Evolutionary conservation across 805 yeast species (phyloP).

Genomic region (Kuraishia hungarica): DNA sequence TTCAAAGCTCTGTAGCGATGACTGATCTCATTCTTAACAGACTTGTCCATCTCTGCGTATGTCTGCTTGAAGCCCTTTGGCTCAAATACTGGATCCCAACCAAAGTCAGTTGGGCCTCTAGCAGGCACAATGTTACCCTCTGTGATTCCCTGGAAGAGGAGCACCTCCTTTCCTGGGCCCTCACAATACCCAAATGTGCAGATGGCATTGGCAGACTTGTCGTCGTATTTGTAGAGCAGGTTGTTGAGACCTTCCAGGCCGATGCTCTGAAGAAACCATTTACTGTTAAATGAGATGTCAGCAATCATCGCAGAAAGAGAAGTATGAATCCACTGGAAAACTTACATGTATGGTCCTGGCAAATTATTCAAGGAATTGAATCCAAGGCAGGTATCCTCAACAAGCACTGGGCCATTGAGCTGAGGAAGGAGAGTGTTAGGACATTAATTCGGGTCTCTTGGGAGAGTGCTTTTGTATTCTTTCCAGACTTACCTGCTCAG

Average conservation of each 20-base stretch:
- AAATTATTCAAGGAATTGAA: constrained; percentile 70
- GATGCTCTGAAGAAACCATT: constrained; percentile 78
- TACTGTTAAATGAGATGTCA: constrained; percentile 28
- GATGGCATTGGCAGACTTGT: constrained; percentile 78
- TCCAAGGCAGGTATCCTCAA: constrained; percentile 90
- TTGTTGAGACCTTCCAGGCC: constrained; percentile 74
- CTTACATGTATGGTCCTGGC: constrained; percentile 82
- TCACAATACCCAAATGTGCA: constrained; percentile 90
- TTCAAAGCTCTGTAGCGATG: constrained; percentile 83
- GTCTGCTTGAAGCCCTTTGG: constrained; percentile 71
- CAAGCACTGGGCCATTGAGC: constrained; percentile 74
- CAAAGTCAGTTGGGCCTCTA: constrained; percentile 78
- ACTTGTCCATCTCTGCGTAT: constrained; percentile 84
- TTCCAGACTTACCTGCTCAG: constrained; percentile 29
- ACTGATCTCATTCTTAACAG: constrained; percentile 69
- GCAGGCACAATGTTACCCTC: constrained; percentile 70
- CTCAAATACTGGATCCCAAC: constrained; percentile 90
- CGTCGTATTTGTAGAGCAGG: constrained; percentile 73
- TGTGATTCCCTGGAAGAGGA: constrained; percentile 78
- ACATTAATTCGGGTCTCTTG: not conserved
- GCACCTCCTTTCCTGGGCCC: constrained; percentile 67
- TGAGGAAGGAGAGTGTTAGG: constrained; percentile 4
- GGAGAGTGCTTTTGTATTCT: too few relatives aligned
- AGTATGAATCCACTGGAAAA: not conserved
- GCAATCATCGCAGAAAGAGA: not conserved